Base-by-base conservation (phyloP, 2,329 filamentous ascomycete genomes). In the Talaromyces verruculosus region DNA sequence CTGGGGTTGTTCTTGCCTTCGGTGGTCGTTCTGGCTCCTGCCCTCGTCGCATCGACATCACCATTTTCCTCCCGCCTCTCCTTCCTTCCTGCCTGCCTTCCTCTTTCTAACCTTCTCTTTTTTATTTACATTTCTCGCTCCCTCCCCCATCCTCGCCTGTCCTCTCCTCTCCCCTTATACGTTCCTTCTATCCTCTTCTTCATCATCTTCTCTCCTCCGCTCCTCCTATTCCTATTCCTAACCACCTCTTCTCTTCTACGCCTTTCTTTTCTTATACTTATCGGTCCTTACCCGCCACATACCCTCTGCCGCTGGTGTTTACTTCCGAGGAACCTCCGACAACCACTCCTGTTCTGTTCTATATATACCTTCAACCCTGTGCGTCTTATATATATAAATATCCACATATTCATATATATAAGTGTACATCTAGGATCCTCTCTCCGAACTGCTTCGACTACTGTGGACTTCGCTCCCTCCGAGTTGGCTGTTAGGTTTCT, bases 11-110 rank as follows among this genome's bases (percentile, higher is more conserved):
- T 57, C 53, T 55, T 55, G 51, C 51, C 45, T 49, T 49, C 45
- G 19, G 11, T 49, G 45, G 15, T 51, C 25, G 47, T 51, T 51
- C 47, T 58, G 53, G 53, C 53, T 58, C 43, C 58, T 61, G 63
- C 63, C 45, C 49, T 39, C 22, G 41, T 61, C 55, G 55, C 43
- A 61, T 65, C 63, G 63, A 65, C 55, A 60, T 65, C 63, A 65
- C 55, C 58, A 60, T 41, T 53, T 43, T 10, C 37, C 45, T 28
- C 43, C 45, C 37, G 13, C 15, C 39, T 39, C 45, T 61, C 41
- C 60, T 62, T 35, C 41, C 59, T 61, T n/a, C 41, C 41, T 45
- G 41, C 41, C 33, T 61, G 13, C 43, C 22, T 45, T 61, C 59
- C 19, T n/a, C 37, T 25, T n/a, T 19, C 41, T 17, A 22, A 25